Evolutionary conservation across 2,329 filamentous ascomycete genomes (phyloP).

Genomic region (Pestalotiopsis sp.): DNA sequence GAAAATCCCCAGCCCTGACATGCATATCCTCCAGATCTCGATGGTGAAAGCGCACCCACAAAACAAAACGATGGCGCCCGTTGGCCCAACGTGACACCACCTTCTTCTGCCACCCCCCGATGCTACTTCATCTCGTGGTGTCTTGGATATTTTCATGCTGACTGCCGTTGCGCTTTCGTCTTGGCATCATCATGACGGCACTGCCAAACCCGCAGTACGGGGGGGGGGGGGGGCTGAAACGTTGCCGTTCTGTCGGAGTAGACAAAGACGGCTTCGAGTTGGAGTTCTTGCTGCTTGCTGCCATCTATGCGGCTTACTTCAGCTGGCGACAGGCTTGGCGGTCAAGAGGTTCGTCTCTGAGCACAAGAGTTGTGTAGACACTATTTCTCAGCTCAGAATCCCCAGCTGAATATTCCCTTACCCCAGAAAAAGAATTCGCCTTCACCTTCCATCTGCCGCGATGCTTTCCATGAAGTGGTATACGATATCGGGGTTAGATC

Average conservation of each 20-base stretch:
- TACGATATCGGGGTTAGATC: neutral
- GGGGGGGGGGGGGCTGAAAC: neutral
- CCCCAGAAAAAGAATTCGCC: neutral
- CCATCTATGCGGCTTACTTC: neutral
- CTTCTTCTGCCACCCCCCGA: neutral
- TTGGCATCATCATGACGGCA: neutral
- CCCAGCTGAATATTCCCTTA: neutral
- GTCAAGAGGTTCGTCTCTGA: neutral
- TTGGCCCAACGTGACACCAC: neutral
- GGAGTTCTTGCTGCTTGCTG: neutral
- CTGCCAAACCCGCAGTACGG: neutral
- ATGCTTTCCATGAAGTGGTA: neutral
- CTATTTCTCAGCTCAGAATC: neutral
- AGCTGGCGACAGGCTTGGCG: neutral
- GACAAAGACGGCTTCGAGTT: neutral
- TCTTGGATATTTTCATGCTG: neutral
- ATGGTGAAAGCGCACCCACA: neutral
- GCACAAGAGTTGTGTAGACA: neutral
- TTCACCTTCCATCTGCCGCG: neutral
- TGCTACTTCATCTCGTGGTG: neutral
- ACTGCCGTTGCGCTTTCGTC: neutral
- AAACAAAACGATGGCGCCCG: neutral
- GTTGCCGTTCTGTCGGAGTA: neutral
- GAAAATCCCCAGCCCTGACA: neutral
- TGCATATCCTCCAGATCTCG: neutral